These are phyloP conservation scores for Fusarium cyanostomum DNA, from an alignment of 2,329 filamentous ascomycete species.

Conservation along the genomic window DNA sequence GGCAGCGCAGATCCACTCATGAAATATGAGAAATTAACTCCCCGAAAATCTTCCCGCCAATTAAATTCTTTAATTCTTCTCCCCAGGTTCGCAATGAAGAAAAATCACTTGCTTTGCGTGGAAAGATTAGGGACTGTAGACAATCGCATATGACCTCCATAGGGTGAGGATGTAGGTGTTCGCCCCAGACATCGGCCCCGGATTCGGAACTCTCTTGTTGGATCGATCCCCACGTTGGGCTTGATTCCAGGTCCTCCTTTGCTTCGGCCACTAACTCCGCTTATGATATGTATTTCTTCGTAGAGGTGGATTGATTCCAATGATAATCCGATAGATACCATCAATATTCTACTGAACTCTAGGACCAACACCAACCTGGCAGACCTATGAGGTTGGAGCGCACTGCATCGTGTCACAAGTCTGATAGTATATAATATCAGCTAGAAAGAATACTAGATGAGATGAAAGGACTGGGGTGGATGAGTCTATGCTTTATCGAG, in stretches of 20 bases:
- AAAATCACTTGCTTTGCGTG: conserved; percentile 11
- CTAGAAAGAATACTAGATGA: no score
- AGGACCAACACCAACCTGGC: background rate
- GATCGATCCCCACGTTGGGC: no score
- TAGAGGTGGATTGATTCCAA: no score
- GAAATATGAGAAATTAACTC: background rate
- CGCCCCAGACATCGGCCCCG: background rate
- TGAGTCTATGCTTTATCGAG: no score
- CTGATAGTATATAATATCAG: no score
- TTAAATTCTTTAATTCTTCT: background rate
- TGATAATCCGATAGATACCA: no score
- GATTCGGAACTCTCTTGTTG: conserved; percentile 1
- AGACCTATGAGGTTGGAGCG: background rate
- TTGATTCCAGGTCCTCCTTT: no score
- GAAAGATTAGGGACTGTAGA: conserved; percentile 13
- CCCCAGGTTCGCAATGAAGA: background rate
- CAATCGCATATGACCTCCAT: conserved; percentile 21
- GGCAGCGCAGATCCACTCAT: background rate
- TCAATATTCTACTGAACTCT: no score
- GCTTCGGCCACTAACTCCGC: no score
- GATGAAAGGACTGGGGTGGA: no score
- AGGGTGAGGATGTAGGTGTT: conserved; percentile 11
- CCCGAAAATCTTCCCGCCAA: conserved; percentile 1
- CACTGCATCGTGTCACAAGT: background rate
- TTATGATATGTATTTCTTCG: no score